phyloP scores from a whole-genome alignment of 176 grass and related monocot species.

The Eragrostis curvula region DNA sequence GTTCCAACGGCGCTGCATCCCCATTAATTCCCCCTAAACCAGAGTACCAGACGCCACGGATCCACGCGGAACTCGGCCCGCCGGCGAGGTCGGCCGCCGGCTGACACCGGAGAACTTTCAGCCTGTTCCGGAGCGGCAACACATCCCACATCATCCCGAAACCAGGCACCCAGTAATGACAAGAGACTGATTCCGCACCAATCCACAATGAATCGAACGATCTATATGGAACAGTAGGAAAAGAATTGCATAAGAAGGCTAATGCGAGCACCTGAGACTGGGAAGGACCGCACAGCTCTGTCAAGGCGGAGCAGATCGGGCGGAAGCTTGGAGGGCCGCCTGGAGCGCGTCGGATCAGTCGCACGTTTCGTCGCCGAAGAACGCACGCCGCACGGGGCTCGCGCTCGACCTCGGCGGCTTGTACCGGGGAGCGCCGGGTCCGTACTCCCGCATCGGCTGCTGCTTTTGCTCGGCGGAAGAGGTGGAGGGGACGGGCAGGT shows the following conservation, averaged over 20 bases:
- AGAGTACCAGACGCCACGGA: background rate
- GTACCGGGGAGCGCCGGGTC: too few relatives aligned
- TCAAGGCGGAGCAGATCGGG: slow-evolving; percentile 40
- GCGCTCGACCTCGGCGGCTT: too few relatives aligned
- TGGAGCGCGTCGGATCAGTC: too few relatives aligned
- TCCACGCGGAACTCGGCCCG: background rate
- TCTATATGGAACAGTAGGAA: background rate
- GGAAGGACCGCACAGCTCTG: background rate
- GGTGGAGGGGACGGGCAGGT: too few relatives aligned
- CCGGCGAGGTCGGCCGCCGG: background rate
- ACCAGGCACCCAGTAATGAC: background rate
- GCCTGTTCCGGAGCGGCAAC: background rate
- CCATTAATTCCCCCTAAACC: background rate
- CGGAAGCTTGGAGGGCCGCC: too few relatives aligned
- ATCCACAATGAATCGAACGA: background rate
- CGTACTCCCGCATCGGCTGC: too few relatives aligned
- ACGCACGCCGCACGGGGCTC: too few relatives aligned
- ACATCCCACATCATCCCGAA: background rate
- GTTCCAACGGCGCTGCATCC: background rate
- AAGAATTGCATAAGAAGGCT: background rate
- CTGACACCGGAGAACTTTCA: background rate
- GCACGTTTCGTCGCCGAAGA: too few relatives aligned
- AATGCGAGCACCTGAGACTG: slow-evolving; percentile 45
- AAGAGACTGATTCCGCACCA: background rate
- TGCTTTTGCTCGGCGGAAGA: too few relatives aligned